Evolutionary conservation across 805 yeast genomes (phyloP).

Genomic region (Starmerella bombi): DNA sequence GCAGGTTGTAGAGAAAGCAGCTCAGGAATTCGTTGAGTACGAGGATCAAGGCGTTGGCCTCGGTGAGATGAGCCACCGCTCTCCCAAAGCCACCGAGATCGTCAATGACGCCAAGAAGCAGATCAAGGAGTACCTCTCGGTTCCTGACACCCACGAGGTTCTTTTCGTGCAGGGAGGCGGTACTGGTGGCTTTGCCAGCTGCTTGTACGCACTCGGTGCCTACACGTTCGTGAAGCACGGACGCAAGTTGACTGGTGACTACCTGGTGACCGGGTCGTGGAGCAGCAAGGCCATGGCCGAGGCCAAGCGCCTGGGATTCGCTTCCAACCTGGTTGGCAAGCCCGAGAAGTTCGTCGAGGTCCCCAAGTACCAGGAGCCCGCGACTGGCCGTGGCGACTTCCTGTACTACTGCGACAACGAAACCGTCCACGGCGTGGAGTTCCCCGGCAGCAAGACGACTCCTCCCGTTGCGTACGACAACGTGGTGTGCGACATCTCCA

Average conservation of each 20-base stretch:
- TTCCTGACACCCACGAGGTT: conserved; percentile 90
- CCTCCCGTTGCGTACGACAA: conserved; percentile 30
- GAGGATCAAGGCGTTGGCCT: conserved; percentile 65
- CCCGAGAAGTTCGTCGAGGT: conserved; percentile 55
- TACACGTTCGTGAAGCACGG: conserved; percentile 38
- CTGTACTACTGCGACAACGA: conserved; percentile 92
- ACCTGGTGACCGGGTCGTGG: conserved; percentile 90
- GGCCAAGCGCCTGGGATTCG: conserved; percentile 69
- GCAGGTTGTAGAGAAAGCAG: conserved; percentile 73
- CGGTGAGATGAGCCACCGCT: conserved; percentile 94
- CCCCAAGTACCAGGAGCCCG: conserved; percentile 41
- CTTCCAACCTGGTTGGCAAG: conserved; percentile 56
- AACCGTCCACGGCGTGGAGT: conserved; percentile 92
- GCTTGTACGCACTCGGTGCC: conserved; percentile 70
- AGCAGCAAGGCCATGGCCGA: conserved; percentile 79
- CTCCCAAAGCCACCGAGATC: conserved; percentile 63
- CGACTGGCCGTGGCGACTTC: conserved; percentile 59
- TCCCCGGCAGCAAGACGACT: conserved; percentile 41
- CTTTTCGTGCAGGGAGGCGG: conserved; percentile 98
- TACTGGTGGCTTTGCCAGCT: conserved; percentile 84
- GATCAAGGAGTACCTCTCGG: conserved; percentile 47
- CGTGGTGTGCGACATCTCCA: conserved; percentile 81
- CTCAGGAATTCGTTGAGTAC: conserved; percentile 64
- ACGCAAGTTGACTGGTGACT: conserved; percentile 57
- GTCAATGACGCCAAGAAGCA: conserved; percentile 64